Percentiles rank a stretch among this genome's conserved stretches.
Evolutionary conservation across 495 filamentous ascomycete species (phyloP).

Genomic region (Coniosporium apollinis): DNA sequence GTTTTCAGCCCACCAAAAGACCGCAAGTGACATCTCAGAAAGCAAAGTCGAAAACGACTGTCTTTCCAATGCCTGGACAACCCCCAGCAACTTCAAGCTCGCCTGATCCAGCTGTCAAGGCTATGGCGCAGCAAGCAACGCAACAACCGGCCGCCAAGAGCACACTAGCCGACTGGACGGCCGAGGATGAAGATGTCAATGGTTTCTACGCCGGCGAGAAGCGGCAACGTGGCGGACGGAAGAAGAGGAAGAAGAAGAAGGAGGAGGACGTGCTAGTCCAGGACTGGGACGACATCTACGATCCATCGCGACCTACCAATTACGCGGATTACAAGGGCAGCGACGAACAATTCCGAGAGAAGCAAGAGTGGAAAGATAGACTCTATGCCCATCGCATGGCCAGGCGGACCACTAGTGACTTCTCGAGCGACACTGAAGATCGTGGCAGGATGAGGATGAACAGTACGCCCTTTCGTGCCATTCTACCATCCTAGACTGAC

Average conservation of each 20-base stretch:
- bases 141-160: conserved; percentile 29
- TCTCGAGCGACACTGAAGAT: background rate
- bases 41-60: conserved; percentile 38
- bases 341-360: conserved; percentile 64
- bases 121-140: too few relatives aligned
- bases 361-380: conserved; percentile 70
- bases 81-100: conserved; percentile 6
- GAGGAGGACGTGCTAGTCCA: conserved; percentile 36
- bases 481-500: background rate
- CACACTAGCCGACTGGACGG: conserved; percentile 73
- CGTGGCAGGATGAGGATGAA: background rate
- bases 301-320: conserved; percentile 66
- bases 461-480: background rate
- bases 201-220: conserved; percentile 46
- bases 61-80: conserved; percentile 9
- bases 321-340: conserved; percentile 76
- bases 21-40: conserved; percentile 62
- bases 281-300: conserved; percentile 91
- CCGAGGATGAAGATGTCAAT: conserved; percentile 58
- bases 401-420: conserved; percentile 8
- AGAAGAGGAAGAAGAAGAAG: conserved; percentile 71
- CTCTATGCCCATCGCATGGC: conserved; percentile 60
- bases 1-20: conserved; percentile 73
- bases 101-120: conserved; percentile 8
- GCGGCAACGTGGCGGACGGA: conserved; percentile 61